Evolutionary conservation across 495 filamentous ascomycete species (phyloP).

Genomic region (Mytilinidion resinicola): DNA sequence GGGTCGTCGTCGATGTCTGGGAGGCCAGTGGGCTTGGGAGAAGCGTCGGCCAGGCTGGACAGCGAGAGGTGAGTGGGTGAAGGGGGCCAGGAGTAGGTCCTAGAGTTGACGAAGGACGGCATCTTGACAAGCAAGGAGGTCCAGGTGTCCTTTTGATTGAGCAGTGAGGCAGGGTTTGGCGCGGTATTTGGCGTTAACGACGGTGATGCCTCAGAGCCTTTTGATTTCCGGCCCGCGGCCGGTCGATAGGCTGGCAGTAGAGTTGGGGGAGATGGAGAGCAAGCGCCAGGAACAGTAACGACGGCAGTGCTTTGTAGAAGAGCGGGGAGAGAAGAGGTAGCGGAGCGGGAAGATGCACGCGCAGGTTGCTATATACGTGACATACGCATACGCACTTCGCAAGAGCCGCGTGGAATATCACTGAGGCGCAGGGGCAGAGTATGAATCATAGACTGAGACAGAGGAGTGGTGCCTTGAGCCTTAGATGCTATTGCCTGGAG

Average conservation of each 20-base stretch:
- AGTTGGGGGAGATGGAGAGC: slow-evolving; percentile 3
- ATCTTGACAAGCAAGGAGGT: slow-evolving; percentile 15
- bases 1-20: slow-evolving; percentile 37
- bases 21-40: background rate
- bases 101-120: slow-evolving; percentile 22
- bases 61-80: slow-evolving; percentile 18
- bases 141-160: background rate
- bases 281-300: slow-evolving; percentile 11
- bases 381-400: slow-evolving; percentile 22
- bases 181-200: slow-evolving; percentile 23
- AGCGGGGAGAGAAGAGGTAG: slow-evolving; percentile 6
- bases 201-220: slow-evolving; percentile 15
- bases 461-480: slow-evolving; percentile 19
- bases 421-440: slow-evolving; percentile 25
- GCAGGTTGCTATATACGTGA: slow-evolving; percentile 30
- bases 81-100: slow-evolving; percentile 35
- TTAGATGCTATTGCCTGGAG: slow-evolving; percentile 12
- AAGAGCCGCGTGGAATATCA: slow-evolving; percentile 28
- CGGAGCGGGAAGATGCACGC: slow-evolving; percentile 9
- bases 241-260: slow-evolving; percentile 24
- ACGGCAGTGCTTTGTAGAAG: slow-evolving; percentile 17
- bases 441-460: slow-evolving; percentile 31
- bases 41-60: slow-evolving; percentile 8
- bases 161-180: slow-evolving; percentile 6
- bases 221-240: slow-evolving; percentile 29